Conservation (phyloP, 2,329 filamentous ascomycete species). For the Boeremia lycopersici region DNA sequence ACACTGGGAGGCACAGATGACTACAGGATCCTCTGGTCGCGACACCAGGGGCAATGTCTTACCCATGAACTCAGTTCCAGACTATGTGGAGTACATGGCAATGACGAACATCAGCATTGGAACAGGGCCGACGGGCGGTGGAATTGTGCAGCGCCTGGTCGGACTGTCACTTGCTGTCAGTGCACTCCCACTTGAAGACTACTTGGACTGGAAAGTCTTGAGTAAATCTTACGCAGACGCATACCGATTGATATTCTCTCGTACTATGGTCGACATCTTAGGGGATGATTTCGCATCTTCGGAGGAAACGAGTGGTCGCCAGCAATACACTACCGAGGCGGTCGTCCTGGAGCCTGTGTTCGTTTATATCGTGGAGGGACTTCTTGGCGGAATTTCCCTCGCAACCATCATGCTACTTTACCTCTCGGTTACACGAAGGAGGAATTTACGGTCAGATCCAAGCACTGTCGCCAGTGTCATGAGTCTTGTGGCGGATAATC, state of each 20-base stretch:
- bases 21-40: neutral
- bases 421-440: slow-evolving; percentile 23
- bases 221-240: slow-evolving; percentile 47
- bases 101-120: slow-evolving; percentile 18
- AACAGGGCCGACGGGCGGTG: neutral
- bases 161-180: slow-evolving; percentile 47
- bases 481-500: slow-evolving; percentile 29
- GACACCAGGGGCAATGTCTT: slow-evolving; percentile 13
- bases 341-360: slow-evolving; percentile 49
- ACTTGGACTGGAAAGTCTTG: slow-evolving; percentile 43
- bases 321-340: slow-evolving; percentile 34
- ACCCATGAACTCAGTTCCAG: slow-evolving; percentile 13
- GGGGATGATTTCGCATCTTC: slow-evolving; percentile 8
- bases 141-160: slow-evolving; percentile 36
- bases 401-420: slow-evolving; percentile 30
- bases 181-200: slow-evolving; percentile 33
- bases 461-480: slow-evolving; percentile 35
- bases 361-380: slow-evolving; percentile 44
- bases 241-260: slow-evolving; percentile 52
- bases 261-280: slow-evolving; percentile 43
- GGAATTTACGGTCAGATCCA: slow-evolving; percentile 41
- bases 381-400: slow-evolving; percentile 38
- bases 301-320: slow-evolving; percentile 18
- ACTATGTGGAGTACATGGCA: slow-evolving; percentile 16
- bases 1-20: slow-evolving; percentile 43